Evolutionary conservation across 768 basidiomycete genomes (phyloP).

Genomic region (Lentinula edodes): DNA sequence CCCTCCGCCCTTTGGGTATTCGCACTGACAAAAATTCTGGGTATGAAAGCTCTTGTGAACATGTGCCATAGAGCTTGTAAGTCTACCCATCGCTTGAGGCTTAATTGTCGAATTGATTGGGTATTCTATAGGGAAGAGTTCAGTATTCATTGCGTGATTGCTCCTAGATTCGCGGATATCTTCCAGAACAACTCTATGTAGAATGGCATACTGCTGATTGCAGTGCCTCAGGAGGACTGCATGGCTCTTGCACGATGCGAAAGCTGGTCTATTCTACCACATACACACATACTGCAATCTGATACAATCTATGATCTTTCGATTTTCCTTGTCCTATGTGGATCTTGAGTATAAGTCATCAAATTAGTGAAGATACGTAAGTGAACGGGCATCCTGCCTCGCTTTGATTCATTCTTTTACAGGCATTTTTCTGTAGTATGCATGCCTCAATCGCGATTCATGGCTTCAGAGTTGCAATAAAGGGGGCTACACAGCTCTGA

Average conservation of each 20-base stretch:
- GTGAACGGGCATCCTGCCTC: too few species aligned
- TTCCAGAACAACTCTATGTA: slow-evolving; percentile 89
- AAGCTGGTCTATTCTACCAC: slow-evolving; percentile 52
- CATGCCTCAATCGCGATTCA: too few species aligned
- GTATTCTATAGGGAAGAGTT: slow-evolving; percentile 63
- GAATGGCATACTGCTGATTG: slow-evolving; percentile 85
- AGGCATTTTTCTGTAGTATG: too few species aligned
- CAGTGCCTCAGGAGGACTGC: slow-evolving; percentile 66
- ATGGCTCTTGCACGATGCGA: slow-evolving; percentile 72
- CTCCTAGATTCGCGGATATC: slow-evolving; percentile 88
- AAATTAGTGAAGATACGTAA: too few species aligned
- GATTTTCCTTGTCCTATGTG: too few species aligned
- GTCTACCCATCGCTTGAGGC: slow-evolving; percentile 19
- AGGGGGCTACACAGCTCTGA: too few species aligned
- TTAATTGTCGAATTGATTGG: slow-evolving; percentile 4
- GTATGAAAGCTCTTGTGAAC: slow-evolving; percentile 79
- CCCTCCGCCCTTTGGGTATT: slow-evolving; percentile 78
- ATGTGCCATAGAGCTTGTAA: slow-evolving; percentile 69
- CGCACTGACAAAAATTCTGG: slow-evolving; percentile 55
- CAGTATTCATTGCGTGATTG: slow-evolving; percentile 83
- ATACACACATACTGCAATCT: too few species aligned
- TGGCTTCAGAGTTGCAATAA: too few species aligned
- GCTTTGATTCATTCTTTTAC: too few species aligned
- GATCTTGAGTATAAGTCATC: too few species aligned
- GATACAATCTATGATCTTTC: too few species aligned